Evolutionary conservation across 139 green algal genomes (phyloP).

Genomic region (Chlamydomonas urium): DNA sequence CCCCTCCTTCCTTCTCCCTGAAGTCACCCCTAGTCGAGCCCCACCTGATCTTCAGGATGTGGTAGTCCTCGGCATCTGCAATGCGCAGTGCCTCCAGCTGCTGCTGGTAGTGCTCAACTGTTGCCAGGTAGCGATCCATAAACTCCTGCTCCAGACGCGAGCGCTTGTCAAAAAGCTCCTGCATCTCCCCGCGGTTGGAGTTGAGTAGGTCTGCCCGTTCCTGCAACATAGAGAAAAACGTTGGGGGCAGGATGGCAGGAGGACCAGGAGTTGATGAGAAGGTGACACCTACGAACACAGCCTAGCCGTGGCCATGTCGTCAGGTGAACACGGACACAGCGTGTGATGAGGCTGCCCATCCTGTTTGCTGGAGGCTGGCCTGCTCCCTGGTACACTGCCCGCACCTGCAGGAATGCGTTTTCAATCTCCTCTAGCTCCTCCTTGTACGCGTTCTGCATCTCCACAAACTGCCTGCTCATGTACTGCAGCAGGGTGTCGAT

Average conservation of each 20-base stretch:
- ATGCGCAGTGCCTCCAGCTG: slow-evolving; percentile 50
- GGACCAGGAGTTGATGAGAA: no score
- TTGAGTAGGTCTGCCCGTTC: slow-evolving; percentile 59
- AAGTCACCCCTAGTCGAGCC: no score
- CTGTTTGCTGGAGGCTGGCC: no score
- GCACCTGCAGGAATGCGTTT: slow-evolving; percentile 20
- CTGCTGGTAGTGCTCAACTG: slow-evolving; percentile 42
- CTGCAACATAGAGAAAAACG: slow-evolving; percentile 18
- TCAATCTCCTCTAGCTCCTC: slow-evolving; percentile 28
- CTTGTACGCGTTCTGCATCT: slow-evolving; percentile 39
- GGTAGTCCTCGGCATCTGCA: slow-evolving; percentile 75
- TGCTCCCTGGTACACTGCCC: no score
- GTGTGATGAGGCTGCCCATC: no score
- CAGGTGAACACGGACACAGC: no score
- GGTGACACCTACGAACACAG: no score
- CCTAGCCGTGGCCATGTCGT: no score
- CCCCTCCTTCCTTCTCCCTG: no score
- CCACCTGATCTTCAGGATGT: slow-evolving; percentile 73
- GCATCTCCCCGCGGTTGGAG: slow-evolving; percentile 44
- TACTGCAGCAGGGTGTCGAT: slow-evolving; percentile 57
- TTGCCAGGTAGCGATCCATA: slow-evolving; percentile 47
- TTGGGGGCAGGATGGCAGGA: no score
- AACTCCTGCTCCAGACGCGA: slow-evolving; percentile 38
- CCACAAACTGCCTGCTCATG: slow-evolving; percentile 54
- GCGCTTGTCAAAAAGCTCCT: slow-evolving; percentile 11